Evolutionary conservation across 2,329 filamentous ascomycete genomes (phyloP), one percentile per base, ranked within the genome.

Genomic region (Niveomyces coronatus): DNA sequence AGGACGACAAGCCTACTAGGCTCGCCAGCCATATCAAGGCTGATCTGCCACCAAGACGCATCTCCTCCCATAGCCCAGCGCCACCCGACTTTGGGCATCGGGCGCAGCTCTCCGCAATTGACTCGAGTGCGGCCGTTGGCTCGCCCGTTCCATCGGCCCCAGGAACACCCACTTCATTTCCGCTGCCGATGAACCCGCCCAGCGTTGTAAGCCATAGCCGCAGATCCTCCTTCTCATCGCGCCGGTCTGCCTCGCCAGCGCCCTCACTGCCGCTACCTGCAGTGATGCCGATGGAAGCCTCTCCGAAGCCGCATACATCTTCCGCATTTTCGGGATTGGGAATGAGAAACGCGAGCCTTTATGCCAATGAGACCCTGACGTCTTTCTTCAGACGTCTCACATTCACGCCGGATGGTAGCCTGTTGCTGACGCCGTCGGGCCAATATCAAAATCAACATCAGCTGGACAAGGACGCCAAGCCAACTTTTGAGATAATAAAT

Each of bases 381-480:
- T 96, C 91, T 0, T 98, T 98, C 64, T 98, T 98, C 64, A 75
- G 91, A 37, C 78, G 91, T 32, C 67, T 98, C 35, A 88, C 89
- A 0, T 98, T 98, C 55, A 87, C 93, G 1, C 89, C 91, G 0
- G 93, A 98, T 54, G 91, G 91, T 18, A 94, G 88, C 55, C 67
- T 98, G 35, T 71, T 98, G 4, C 80, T 98, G 46, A 98, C 91
- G 0, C 91, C 91, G 3, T 89, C 91, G 2, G 91, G 91, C 7
- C 91, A 96, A 55, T 96, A 91, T 61, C 93, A 94, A 56, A 83
- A 82, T 3, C 76, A 86, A 35, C 76, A 85, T 47, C 75, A 77
- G 33, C 47, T 56, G 2, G 65, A 79, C 16, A 74, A 74, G 34
- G 83, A 87, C 45, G 63, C 69, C 2, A 94, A 88, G 57, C 71